Base-by-base conservation (phyloP, 352 stramenopile genomes). In the Blastocystis sp. region DNA sequence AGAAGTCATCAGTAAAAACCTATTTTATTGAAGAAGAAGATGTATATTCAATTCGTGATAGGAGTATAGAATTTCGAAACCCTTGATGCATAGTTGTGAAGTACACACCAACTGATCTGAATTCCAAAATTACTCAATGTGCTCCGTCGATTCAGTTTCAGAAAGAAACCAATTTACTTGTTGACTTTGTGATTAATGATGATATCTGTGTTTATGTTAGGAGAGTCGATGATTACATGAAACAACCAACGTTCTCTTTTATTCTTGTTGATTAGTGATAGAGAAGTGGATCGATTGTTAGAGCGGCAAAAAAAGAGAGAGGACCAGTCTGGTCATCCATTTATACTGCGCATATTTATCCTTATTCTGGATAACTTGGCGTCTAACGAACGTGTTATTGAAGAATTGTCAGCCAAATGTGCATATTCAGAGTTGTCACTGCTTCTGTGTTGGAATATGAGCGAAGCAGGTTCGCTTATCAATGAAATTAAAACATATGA, bases 111-210 rank as follows among this genome's bases (percentile, higher is more conserved):
- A 54, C 48, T 27, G n/a, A 53, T 22, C 40, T 66, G 11, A 84
- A 60, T 68, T 33, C 27, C 24, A 66, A 30, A 15, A 84, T 84
- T 53, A 44, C 68, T 17, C 30, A 40, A 7, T 44, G 24, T n/a
- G 48, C 73, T 24, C 51, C 73, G 1, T 84, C 73, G 13, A 7
- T 66, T 15, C 17, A 33, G 40, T 68, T 69, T n/a, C 57, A 68
- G 1, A 68, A 66, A 11, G 40, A 66, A 27, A 15, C 54, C 22
- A 48, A 64, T 64, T 27, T 84, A 35, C 48, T 68, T 48, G 19
- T 64, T 30, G 73, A 84, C 27, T 84, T 84, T 64, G 48, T 66
- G n/a, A 84, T 84, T 27, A 84, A 68, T 44, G 24, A 84, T 42
- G 42, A 64, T 0, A 42, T 68, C 53, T 58, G 53, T 22, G 48